phyloP scores from a whole-genome alignment of 2,329 filamentous ascomycete genomes.

The Neonectria magnoliae region DNA sequence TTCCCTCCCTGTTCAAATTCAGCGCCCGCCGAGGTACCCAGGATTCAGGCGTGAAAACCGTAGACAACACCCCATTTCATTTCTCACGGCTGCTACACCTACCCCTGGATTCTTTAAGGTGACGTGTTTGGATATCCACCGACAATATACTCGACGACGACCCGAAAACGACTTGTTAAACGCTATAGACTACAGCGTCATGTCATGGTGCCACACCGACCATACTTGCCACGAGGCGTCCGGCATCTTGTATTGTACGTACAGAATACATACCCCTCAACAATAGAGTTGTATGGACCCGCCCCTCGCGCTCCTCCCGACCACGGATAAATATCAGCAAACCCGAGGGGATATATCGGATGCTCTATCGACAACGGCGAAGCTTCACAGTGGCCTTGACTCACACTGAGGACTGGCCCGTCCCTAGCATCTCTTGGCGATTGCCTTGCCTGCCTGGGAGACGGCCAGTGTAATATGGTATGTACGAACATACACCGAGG shows the following conservation, averaged over 20 bases:
- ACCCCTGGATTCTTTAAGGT: slow-evolving; percentile 18
- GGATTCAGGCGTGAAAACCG: neutral
- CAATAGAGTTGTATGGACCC: slow-evolving; percentile 9
- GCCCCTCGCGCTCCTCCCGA: neutral
- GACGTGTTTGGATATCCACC: slow-evolving; percentile 21
- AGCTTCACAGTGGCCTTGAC: neutral
- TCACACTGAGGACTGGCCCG: neutral
- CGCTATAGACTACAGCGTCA: neutral
- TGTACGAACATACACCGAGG: neutral
- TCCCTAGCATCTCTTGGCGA: neutral
- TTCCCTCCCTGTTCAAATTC: neutral
- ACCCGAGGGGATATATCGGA: slow-evolving; percentile 1
- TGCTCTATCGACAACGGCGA: neutral
- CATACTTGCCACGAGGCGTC: neutral
- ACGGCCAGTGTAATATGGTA: neutral
- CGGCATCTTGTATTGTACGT: neutral
- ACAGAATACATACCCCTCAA: neutral
- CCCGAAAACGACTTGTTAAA: neutral
- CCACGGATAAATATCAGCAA: neutral
- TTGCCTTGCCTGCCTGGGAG: neutral
- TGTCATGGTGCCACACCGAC: neutral
- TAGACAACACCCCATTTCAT: neutral
- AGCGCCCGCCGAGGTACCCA: neutral
- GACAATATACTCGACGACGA: neutral
- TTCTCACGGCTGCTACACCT: slow-evolving; percentile 6